Evolutionary conservation across 495 filamentous ascomycete species (phyloP), one percentile per base, ranked within the genome.

Genomic region (Penicillium verhagenii): DNA sequence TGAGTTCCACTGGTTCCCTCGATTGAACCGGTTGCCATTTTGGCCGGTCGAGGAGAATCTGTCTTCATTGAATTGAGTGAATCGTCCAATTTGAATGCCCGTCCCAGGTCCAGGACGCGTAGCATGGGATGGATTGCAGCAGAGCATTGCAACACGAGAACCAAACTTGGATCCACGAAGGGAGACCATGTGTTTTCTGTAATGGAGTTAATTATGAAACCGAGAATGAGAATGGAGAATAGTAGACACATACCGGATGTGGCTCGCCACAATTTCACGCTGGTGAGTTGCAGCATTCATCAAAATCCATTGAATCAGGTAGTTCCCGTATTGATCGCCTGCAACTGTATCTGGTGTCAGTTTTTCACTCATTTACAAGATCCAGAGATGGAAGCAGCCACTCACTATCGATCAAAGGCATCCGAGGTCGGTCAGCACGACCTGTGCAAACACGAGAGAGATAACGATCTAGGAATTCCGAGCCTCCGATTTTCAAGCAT

Each of bases 111-210:
- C 90, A 28, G 92, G 90, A 42, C 91, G 89, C 57, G 89, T 96
- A 31, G 87, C 79, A 58, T 88, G 82, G 24, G 88, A 88, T 28
- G 92, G 93, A 66, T 97, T 97, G 76, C 91, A 96, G 74, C 95
- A 97, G 53, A 97, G 89, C 91, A 97, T 97, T 45, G 93, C 94
- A 40, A 97, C 94, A 47, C 94, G 90, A 53, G 94, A 97, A 52
- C 94, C 94, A 70, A 97, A 98, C 68, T 98, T 98, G 59, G 94
- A 97, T 39, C 94, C 94, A 53, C 94, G 92, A 31, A 98, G 85
- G 54, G 95, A 97, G 23, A 98, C 94, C 94, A 98, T 98, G 73
- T 98, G 94, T 76, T 98, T 98, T 58, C 85, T 85, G n/a, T n/a
- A 50, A 43, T 28, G 57, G 18, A 42, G 31, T 29, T 25, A 29